Evolutionary conservation across 345 rosid species (phyloP), one percentile per base, ranked within the genome.

Genomic region (Citrus sp.): DNA sequence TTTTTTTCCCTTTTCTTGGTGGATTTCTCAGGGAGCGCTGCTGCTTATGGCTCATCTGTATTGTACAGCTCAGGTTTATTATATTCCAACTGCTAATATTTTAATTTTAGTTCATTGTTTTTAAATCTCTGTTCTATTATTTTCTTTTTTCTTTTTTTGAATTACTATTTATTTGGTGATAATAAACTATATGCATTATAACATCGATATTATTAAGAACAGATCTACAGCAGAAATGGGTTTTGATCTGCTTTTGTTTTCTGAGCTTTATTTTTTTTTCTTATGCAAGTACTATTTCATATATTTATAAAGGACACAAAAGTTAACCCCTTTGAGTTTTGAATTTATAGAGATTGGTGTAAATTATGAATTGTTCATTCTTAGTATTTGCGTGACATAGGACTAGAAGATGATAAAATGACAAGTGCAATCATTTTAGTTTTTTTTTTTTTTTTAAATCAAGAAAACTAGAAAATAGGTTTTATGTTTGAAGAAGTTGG

Each of bases 11-110:
- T 0, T 38, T 16, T 25, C 13, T 68, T 49, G 3, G 9, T 27
- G 56, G 55, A 74, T 13, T 77, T 73, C 60, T 60, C 86, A 84
- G 91, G 87, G 81, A 21, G 72, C 62, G 18, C n/a, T 86, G 75
- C 61, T 84, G 63, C 35, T 86, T 54, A 78, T 86, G 65, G 77
- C 65, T 10, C 84, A 84, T 74, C 38, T 84, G 19, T 72, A 55
- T 25, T 25, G 80, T 34, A 40, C 2, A 84, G 85, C 66, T 84
- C 90, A 84, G 89, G 89, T 88, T 82, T 54, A 77, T 21, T 60
- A 79, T 16, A 18, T 73, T 77, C 19, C 28, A 62, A 21, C 13
- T 71, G 62, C 32, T 40, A 14, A 18, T 28, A 38, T 60, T 35
- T 51, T 61, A 51, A 5, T 27, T 61, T n/a, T 4, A 7, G 2